Base-by-base conservation (phyloP, 2,329 filamentous ascomycete genomes). In the Fusarium solani-melongenae region DNA sequence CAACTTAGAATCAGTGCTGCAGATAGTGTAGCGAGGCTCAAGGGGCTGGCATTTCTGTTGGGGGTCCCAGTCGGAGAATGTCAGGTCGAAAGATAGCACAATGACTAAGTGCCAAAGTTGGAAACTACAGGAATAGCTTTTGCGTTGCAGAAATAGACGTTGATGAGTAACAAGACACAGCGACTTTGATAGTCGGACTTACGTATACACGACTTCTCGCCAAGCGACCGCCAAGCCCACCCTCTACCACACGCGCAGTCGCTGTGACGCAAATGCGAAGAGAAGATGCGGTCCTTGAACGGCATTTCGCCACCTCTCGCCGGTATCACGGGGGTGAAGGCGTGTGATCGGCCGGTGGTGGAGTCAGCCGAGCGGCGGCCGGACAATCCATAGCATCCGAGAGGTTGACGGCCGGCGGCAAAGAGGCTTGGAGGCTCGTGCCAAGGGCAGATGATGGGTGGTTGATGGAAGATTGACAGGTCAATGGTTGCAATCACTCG, bases 301-400 rank as follows among this genome's bases (percentile, higher is more conserved):
- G 59, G 56, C 24, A 38, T 53, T 66, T 77, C 51, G 76, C 76
- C 76, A 78, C 76, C 62, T 53, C 61, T 15, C n/a, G 61, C 60
- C 29, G 41, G 58, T 64, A 56, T 69, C 59, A 76, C 61, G 62
- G 73, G 62, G 55, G 46, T 68, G 36, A 61, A 49, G 67, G 70
- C 69, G 62, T 67, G 72, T 78, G 76, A 78, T 75, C 71, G 70
- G 33, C 75, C 53, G 56, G 24, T 24, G 62, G 70, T 71, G 73
- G 60, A 65, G 66, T 64, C 62, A 59, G 49, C 53, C 38, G 55
- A 71, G 57, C 51, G 67, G 41, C 60, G 38, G 11, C 31, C 12
- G 60, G 51, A 53, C 39, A 27, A 64, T 71, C 27, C 22, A 56
- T 20, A 44, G 39, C 58, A 49, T 51, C 27, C 62, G 17, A 75